These are phyloP conservation scores for Aspergillus mulundensis DNA, from an alignment of 495 filamentous ascomycete species.

Conservation along the genomic window DNA sequence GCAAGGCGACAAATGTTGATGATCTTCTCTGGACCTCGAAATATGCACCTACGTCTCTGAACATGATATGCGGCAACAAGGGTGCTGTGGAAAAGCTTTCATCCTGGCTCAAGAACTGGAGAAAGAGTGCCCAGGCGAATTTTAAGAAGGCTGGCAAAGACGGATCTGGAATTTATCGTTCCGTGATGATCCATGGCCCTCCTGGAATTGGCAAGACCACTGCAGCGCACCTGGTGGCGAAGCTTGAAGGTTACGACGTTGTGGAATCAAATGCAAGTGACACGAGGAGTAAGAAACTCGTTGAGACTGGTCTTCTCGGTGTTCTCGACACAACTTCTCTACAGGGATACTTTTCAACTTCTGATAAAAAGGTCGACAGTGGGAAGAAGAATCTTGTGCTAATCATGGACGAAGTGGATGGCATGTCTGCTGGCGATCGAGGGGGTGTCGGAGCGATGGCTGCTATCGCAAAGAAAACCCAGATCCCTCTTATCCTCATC, in stretches of 20 bases:
- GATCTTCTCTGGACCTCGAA: conserved; percentile 90
- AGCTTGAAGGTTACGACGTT: conserved; percentile 87
- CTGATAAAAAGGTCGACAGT: conserved; percentile 72
- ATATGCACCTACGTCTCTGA: conserved; percentile 79
- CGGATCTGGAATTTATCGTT: conserved; percentile 71
- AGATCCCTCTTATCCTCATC: conserved; percentile 92
- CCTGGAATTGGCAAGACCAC: conserved; percentile 98
- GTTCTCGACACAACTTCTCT: conserved; percentile 92
- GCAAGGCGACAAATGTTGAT: conserved; percentile 35
- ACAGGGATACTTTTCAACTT: conserved; percentile 85
- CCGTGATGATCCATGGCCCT: conserved; percentile 89
- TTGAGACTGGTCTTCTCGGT: conserved; percentile 79
- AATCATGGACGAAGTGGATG: conserved; percentile 99
- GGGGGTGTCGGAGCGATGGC: conserved; percentile 94
- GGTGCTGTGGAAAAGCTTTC: conserved; percentile 82
- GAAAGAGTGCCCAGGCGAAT: conserved; percentile 61
- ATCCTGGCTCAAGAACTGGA: conserved; percentile 80
- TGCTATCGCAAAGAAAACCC: conserved; percentile 88
- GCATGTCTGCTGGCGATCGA: conserved; percentile 96
- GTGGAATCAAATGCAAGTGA: conserved; percentile 96
- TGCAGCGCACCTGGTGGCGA: conserved; percentile 89
- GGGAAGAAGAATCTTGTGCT: conserved; percentile 88
- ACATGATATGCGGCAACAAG: conserved; percentile 96
- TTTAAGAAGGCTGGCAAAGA: conserved; percentile 81
- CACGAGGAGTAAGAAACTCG: conserved; percentile 93